phyloP scores from a whole-genome alignment of 139 green algal genomes.

The Desmodesmus armatus region DNA sequence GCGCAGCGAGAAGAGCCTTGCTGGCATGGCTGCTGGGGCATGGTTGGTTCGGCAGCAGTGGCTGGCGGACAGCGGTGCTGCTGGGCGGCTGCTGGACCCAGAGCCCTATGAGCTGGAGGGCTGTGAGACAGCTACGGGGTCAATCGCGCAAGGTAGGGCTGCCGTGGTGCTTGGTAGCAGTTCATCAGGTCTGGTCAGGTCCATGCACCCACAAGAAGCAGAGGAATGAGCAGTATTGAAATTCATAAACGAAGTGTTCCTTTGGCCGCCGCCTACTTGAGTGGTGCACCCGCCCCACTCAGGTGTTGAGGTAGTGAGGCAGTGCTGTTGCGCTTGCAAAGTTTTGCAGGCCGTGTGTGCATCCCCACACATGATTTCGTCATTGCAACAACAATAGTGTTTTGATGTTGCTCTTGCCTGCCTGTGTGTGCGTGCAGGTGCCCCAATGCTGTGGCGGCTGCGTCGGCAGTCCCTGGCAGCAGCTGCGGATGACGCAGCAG shows the following conservation, averaged over 20 bases:
- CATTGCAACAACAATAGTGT: too few species aligned
- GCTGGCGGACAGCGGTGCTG: slow-evolving; percentile 23
- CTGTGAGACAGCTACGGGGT: background rate
- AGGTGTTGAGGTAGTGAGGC: too few species aligned
- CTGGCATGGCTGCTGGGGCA: slow-evolving; percentile 24
- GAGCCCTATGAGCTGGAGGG: slow-evolving; percentile 26
- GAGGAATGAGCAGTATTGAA: too few species aligned
- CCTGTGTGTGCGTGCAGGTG: slow-evolving; percentile 8
- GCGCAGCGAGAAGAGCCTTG: slow-evolving; percentile 33
- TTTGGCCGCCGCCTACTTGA: too few species aligned
- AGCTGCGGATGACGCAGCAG: background rate
- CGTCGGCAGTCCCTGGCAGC: background rate
- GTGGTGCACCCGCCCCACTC: too few species aligned
- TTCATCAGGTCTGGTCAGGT: too few species aligned
- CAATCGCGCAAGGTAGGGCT: background rate
- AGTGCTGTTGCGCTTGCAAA: too few species aligned
- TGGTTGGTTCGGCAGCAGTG: slow-evolving; percentile 21
- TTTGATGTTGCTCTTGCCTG: background rate
- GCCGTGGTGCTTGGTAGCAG: background rate
- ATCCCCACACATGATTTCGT: too few species aligned
- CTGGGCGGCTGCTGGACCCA: slow-evolving; percentile 16
- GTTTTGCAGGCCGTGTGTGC: too few species aligned
- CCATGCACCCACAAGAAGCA: too few species aligned
- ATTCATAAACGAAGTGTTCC: too few species aligned
- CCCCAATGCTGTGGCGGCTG: slow-evolving; percentile 12